Evolutionary conservation across 148 eudicot species (phyloP), one percentile per base, ranked within the genome.

Genomic region (Heliosperma pusillum): DNA sequence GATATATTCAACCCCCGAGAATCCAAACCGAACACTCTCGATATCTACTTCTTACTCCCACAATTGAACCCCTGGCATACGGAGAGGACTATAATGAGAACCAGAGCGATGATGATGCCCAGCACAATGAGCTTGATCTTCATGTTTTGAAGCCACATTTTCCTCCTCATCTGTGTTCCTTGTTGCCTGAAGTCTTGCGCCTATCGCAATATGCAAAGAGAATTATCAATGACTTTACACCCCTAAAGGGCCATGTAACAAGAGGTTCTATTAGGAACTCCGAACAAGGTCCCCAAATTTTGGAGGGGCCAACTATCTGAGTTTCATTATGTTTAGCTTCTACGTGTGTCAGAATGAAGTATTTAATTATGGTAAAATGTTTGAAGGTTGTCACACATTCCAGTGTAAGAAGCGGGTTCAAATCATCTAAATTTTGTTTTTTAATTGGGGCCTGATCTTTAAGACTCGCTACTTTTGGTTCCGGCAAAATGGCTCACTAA

Each of bases 71-170:
- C 87, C 44, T 82, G 83, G 69, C 87, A 85, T 61, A 85, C 80
- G 6, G 87, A 85, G 72, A 85, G 72, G 60, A 85, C 81, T 62
- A 85, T 85, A 68, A 85, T 85, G 27, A 85, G 87, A 79, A 85
- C 82, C 81, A 85, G 76, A 7, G 87, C 87, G 25, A 85, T 74
- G 76, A 85, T 85, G 78, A 85, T 85, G 61, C 80, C 87, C 66
- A 85, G 70, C 61, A 85, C 87, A 8, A 85, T 85, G 69, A 85
- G 87, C 81, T 85, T 85, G 75, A 85, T 82, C 79, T 85, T 85
- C 87, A 85, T 85, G 76, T 82, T 85, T 73, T 85, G 87, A 67
- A 85, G 72, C 87, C 87, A 85, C 87, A 85, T 85, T 75, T 85
- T 85, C 72, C 87, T 85, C 81, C 85, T 85, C 83, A 85, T 74